Evolutionary conservation across 495 filamentous ascomycete genomes (phyloP).

Genomic region (Penicillium turbatum): DNA sequence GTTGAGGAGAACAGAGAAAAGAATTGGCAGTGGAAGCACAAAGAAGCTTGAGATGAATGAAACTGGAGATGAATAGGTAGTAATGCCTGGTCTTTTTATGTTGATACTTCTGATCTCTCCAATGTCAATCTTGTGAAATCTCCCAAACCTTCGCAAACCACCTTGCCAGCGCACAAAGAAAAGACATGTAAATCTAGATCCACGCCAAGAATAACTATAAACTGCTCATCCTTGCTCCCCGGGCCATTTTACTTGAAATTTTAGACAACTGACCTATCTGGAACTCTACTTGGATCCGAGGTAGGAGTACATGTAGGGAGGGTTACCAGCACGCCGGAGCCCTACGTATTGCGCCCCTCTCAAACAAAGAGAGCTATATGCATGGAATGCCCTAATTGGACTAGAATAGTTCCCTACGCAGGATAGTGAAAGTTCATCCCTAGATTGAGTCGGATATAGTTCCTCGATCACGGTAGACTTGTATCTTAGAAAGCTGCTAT

Average conservation of each 20-base stretch:
- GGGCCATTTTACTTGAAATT: background rate
- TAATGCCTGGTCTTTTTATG: background rate
- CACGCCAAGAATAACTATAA: background rate
- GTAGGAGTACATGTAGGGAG: too few relatives aligned
- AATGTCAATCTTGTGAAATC: background rate
- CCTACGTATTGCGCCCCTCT: background rate
- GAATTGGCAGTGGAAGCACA: background rate
- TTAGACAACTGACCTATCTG: background rate
- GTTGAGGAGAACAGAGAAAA: too few relatives aligned
- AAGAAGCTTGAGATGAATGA: background rate
- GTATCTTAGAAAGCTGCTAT: too few relatives aligned
- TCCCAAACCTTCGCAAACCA: background rate
- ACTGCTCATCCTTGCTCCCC: background rate
- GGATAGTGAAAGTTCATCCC: too few relatives aligned
- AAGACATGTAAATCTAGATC: background rate
- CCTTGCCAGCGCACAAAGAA: constrained; percentile 1
- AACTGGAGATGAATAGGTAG: background rate
- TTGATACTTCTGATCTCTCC: background rate
- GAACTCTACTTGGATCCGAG: background rate
- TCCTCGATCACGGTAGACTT: too few relatives aligned
- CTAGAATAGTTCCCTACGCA: too few relatives aligned
- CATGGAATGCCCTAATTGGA: too few relatives aligned
- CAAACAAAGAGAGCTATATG: background rate
- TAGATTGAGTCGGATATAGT: too few relatives aligned
- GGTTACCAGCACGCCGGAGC: background rate